These are phyloP conservation scores for Aureobasidium melanogenum DNA, from an alignment of 2,329 filamentous ascomycete species.

Conservation along the genomic window DNA sequence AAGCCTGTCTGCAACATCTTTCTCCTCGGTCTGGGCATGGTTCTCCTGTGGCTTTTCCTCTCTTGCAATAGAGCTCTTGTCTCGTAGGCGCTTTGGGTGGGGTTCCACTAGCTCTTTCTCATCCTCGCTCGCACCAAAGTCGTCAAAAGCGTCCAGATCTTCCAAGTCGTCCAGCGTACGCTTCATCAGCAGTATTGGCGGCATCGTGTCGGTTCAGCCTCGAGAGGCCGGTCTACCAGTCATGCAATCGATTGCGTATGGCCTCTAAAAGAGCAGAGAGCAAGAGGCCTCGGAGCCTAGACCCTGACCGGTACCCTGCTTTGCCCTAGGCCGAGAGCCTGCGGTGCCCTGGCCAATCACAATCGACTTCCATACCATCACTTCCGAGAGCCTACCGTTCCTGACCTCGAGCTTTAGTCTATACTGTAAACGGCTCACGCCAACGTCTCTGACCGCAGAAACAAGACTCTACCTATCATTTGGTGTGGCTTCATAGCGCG, in stretches of 20 bases:
- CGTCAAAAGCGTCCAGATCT: not conserved
- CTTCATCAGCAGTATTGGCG: constrained; percentile 4
- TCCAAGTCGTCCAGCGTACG: not conserved
- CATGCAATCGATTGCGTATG: not conserved
- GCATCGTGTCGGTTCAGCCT: not conserved
- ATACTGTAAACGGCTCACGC: not conserved
- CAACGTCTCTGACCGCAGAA: not conserved
- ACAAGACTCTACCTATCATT: too few species aligned
- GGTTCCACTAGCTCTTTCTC: not conserved
- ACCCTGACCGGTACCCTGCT: not conserved
- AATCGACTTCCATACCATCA: not conserved
- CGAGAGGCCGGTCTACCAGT: not conserved
- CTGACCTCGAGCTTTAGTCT: not conserved
- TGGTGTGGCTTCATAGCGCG: too few species aligned
- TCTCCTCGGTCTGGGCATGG: not conserved
- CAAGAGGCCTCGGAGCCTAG: too few species aligned
- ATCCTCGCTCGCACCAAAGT: not conserved
- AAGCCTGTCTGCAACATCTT: not conserved
- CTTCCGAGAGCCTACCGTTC: not conserved
- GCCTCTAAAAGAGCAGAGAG: not conserved
- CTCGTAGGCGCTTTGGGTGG: not conserved
- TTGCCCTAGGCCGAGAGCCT: not conserved
- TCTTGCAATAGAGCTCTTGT: not conserved
- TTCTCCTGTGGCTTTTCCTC: not conserved
- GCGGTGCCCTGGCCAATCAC: not conserved